Base-by-base conservation (phyloP, 129 eudicot genomes). In the Centella asiatica region DNA sequence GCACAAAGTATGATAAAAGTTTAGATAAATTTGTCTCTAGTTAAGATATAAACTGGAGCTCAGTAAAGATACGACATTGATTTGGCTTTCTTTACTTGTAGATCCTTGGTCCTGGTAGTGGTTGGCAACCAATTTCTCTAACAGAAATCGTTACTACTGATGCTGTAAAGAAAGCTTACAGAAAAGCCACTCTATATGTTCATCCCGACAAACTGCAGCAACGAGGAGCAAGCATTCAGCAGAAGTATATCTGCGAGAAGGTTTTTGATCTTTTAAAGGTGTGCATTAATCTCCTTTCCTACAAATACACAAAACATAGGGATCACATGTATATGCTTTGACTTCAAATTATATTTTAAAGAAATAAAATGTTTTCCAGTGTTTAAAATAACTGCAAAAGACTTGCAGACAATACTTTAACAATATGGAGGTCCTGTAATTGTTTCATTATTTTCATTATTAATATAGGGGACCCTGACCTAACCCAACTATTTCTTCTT, bases 191-290 rank as follows among this genome's bases (percentile, higher is more conserved):
- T 71, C 96, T 93, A 15, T 82, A 74, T 45, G 99, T 93, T 72
- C 99, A 93, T 73, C 99, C 99, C 58, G 99, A 93, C 65, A 93
- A 93, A 51, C 64, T 93, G 77, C 99, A 93, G 76, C 99, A 93
- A 72, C 80, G 99, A 65, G 92, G 96, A 40, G 99, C 99, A 48
- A 80, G 71, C 76, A 80, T 93, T 79, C 95, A 93, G 51, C 96
- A 87, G 57, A 93, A 93, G 78, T 87, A 93, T 70, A 80, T 84
- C 53, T 93, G 99, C 70, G 99, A 87, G 72, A 93, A 93, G 80
- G 99, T 93, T 66, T 93, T 93, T 69, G 99, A 93, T 76, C 96
- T 93, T 74, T 81, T 93, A 60, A 93, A 93, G 97, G 97, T 90
- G 40, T 33, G 68, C 58, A 24, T 31, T 27, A 1, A 34, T 56